Base-by-base conservation (phyloP, 2,329 filamentous ascomycete genomes). In the Penicillium sp. region DNA sequence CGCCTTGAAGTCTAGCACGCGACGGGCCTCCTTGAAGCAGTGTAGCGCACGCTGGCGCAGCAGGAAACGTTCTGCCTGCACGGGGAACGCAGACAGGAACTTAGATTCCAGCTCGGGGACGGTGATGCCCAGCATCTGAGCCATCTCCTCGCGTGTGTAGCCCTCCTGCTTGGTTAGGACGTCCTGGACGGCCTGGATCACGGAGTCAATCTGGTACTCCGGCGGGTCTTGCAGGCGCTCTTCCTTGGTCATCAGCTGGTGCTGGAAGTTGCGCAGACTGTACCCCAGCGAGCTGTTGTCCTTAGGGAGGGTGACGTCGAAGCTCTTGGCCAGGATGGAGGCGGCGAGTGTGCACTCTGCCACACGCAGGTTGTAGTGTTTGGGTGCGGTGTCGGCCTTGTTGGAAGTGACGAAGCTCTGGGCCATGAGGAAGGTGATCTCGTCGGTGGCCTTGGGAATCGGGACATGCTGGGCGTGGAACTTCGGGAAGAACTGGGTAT, bases 281-380 rank as follows among this genome's bases (percentile, higher is more conserved):
- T 87, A 81, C 7, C 87, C 88, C 7, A 97, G 77, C 0, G 93
- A 91, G 3, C 86, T 87, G 4, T 84, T 82, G 67, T 98, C 93
- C 46, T 78, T 71, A 14, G 87, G 84, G 0, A 97, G 80, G 0
- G 80, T 82, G 28, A 85, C 62, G 2, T 73, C 73, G 50, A 82
- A 75, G 32, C 77, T 74, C 57, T 81, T 82, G 32, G 80, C 77
- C 2, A 86, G 69, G 24, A 84, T 77, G 13, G 79, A 74, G 3
- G 93, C 89, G 3, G 93, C 93, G 26, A 98, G 78, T 44, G 86
- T 93, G 73, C 89, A 94, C 71, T 98, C 93, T 29, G 96, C 93
- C 1, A 98, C 93, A 23, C 93, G 86, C 20, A 98, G 80, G 69
- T 98, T 98, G 76, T 97, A 98, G 76, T 91, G 89, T 54, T 94